These are phyloP conservation scores for Candida smagusa DNA, from an alignment of 1,139 yeast genomes.

Conservation along the genomic window DNA sequence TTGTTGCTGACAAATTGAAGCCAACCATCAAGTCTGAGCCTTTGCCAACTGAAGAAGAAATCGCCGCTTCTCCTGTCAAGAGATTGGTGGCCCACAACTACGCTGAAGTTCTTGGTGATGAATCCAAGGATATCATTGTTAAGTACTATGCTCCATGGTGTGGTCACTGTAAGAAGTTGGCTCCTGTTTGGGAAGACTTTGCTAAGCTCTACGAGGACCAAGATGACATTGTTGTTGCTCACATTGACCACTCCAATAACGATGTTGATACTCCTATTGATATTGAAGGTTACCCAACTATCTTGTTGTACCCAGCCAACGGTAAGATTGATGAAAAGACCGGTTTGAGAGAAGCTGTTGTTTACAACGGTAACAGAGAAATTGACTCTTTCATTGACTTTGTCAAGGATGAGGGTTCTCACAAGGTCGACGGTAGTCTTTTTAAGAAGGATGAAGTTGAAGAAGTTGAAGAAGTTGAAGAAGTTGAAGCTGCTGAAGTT, in stretches of 20 bases:
- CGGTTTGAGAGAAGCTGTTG: constrained; percentile 60
- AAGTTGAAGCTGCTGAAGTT: constrained; percentile 18
- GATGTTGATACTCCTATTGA: constrained; percentile 70
- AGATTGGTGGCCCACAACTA: constrained; percentile 86
- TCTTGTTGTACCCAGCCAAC: constrained; percentile 84
- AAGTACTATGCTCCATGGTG: constrained; percentile 99
- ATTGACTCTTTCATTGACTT: constrained; percentile 69
- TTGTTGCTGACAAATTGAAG: constrained; percentile 57
- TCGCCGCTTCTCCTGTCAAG: constrained; percentile 68
- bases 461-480: constrained; percentile 28
- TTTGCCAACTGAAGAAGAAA: constrained; percentile 65
- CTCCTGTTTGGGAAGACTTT: constrained; percentile 87
- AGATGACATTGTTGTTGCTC: constrained; percentile 65
- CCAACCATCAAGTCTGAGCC: constrained; percentile 85
- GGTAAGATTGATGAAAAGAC: constrained; percentile 64
- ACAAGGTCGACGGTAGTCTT: constrained; percentile 51
- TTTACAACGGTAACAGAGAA: constrained; percentile 70
- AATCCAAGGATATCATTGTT: constrained; percentile 79
- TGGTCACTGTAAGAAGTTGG: constrained; percentile 96
- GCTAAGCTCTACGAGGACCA: constrained; percentile 59
- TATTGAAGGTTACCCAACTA: constrained; percentile 90
- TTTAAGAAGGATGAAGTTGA: constrained; percentile 24
- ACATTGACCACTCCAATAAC: constrained; percentile 85
- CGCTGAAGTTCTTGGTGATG: constrained; percentile 64
- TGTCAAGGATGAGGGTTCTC: constrained; percentile 62